Percentiles rank a stretch among this genome's conserved stretches.
Evolutionary conservation across 345 rosid genomes (phyloP).

Genomic region (Adansonia digitata): DNA sequence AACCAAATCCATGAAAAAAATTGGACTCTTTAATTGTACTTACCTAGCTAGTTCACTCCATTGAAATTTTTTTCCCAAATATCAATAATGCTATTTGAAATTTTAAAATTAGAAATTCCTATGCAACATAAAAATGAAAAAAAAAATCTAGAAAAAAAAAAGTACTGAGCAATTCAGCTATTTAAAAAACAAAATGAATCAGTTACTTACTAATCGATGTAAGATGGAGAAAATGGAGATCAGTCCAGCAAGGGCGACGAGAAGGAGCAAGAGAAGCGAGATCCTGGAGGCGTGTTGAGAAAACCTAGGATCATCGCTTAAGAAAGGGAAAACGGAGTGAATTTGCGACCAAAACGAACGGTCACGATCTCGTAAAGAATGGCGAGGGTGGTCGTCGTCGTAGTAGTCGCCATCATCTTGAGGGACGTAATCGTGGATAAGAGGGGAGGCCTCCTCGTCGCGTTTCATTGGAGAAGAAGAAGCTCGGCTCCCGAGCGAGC

Average conservation of each 20-base stretch:
- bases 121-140: not conserved
- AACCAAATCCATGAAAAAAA: not conserved
- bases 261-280: constrained; percentile 44
- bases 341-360: constrained; percentile 57
- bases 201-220: constrained; percentile 52
- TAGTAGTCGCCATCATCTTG: constrained; percentile 46
- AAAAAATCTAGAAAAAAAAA: not conserved
- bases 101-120: not conserved
- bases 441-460: constrained; percentile 81
- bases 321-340: constrained; percentile 39
- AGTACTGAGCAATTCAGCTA: not conserved
- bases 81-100: not conserved
- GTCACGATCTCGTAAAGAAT: constrained; percentile 70
- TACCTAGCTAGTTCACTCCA: not conserved
- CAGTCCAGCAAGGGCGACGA: constrained; percentile 52
- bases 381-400: constrained; percentile 55
- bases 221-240: constrained; percentile 64
- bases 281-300: constrained; percentile 51
- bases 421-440: constrained; percentile 46
- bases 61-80: not conserved
- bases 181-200: not conserved
- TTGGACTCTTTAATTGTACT: not conserved
- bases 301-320: constrained; percentile 79
- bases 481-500: constrained; percentile 81
- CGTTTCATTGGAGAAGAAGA: constrained; percentile 84